Evolutionary conservation across 306 rosid species (phyloP).

Genomic region (Urtica urens): DNA sequence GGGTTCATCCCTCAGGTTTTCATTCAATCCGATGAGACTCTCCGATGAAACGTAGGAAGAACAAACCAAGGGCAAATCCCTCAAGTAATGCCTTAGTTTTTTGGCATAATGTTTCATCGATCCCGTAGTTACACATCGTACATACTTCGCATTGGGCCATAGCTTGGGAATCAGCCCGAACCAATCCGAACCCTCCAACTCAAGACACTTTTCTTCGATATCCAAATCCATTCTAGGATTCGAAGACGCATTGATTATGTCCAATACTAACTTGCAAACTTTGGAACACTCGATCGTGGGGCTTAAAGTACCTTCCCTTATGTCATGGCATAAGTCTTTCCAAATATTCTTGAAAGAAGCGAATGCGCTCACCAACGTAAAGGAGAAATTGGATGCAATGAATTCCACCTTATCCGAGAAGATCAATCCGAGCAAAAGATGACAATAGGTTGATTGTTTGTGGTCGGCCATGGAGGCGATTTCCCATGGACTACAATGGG

Average conservation of each 20-base stretch:
- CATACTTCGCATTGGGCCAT: conserved; percentile 79
- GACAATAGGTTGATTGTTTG: conserved; percentile 69
- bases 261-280: conserved; percentile 44
- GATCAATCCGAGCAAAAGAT: conserved; percentile 73
- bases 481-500: conserved; percentile 73
- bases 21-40: conserved; percentile 84
- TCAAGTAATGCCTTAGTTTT: conserved; percentile 55
- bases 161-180: conserved; percentile 50
- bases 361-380: conserved; percentile 58
- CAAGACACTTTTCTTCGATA: conserved; percentile 34
- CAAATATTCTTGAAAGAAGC: conserved; percentile 46
- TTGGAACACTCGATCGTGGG: conserved; percentile 31
- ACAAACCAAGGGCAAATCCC: conserved; percentile 62
- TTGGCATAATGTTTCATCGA: conserved; percentile 72
- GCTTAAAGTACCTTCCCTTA: conserved; percentile 35
- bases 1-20: conserved; percentile 54
- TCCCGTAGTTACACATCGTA: conserved; percentile 76
- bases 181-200: conserved; percentile 47
- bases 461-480: conserved; percentile 64
- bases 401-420: conserved; percentile 55
- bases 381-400: conserved; percentile 59
- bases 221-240: conserved; percentile 38
- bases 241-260: conserved; percentile 35
- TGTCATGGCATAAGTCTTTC: conserved; percentile 49
- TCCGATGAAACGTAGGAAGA: conserved; percentile 86